Conservation (phyloP, 331 rosid species). For the Rhamnella rubrinervis region DNA sequence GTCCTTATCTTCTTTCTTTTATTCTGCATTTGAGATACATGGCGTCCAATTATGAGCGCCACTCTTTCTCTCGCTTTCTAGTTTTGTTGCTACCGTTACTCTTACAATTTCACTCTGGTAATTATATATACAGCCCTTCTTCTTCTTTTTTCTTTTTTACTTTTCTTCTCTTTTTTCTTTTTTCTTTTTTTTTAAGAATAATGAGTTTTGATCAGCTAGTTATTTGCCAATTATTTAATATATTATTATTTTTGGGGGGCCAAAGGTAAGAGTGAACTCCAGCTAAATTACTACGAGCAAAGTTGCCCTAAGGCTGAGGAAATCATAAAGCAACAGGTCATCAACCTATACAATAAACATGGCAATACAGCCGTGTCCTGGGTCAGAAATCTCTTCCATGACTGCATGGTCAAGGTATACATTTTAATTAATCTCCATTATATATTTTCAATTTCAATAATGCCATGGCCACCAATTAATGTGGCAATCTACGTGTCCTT, state of each 20-base stretch:
- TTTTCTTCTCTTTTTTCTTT: no score
- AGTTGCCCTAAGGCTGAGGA: constrained; percentile 90
- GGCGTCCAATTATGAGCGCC: constrained; percentile 31
- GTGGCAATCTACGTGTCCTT: background rate
- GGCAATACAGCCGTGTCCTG: constrained; percentile 87
- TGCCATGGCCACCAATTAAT: background rate
- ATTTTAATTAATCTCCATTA: background rate
- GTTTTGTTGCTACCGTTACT: constrained; percentile 30
- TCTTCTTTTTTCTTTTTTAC: background rate
- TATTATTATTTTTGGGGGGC: background rate
- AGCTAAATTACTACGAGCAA: constrained; percentile 47
- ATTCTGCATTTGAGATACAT: constrained; percentile 2
- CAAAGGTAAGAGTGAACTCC: constrained; percentile 64
- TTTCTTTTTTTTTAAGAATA: background rate
- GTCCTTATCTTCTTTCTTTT: no score
- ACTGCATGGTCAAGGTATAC: constrained; percentile 71
- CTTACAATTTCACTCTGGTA: constrained; percentile 53
- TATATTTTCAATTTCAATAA: background rate
- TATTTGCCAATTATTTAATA: background rate
- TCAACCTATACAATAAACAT: constrained; percentile 53
- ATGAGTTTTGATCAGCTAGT: no score
- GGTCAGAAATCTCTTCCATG: constrained; percentile 95
- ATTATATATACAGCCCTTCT: background rate
- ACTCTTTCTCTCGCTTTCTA: constrained; percentile 22
- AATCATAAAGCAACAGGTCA: constrained; percentile 64